These are phyloP conservation scores for Scolecobasidium constrictum DNA, from an alignment of 2,329 filamentous ascomycete genomes.

Conservation along the genomic window DNA sequence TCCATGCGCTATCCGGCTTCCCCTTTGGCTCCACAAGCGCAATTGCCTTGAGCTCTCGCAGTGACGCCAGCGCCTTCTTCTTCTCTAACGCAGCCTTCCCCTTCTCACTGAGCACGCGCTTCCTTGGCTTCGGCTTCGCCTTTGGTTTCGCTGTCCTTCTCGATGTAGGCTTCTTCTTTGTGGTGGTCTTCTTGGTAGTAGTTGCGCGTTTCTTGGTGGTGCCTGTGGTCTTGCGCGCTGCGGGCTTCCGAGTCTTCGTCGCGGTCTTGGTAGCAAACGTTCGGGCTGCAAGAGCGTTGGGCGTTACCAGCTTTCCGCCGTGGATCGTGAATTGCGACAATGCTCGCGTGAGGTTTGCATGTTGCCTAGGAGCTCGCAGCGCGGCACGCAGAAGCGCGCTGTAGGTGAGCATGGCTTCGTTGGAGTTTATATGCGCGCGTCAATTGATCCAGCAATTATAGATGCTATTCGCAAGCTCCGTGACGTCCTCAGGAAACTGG, in stretches of 20 bases:
- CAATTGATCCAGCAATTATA: too few relatives aligned
- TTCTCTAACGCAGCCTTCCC: conserved; percentile 15
- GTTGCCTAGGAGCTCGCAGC: too few relatives aligned
- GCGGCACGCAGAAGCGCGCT: too few relatives aligned
- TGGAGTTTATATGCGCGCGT: too few relatives aligned
- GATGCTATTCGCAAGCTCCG: too few relatives aligned
- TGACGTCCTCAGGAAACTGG: too few relatives aligned
- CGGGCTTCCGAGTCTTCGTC: conserved; percentile 9
- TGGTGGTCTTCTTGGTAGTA: conserved; percentile 12
- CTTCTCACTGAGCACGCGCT: conserved; percentile 15
- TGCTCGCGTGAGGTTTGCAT: too few relatives aligned
- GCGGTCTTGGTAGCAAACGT: conserved; percentile 14
- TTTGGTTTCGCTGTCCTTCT: conserved; percentile 10
- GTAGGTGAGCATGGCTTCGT: too few relatives aligned
- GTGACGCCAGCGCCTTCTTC: conserved; percentile 13
- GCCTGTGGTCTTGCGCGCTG: conserved; percentile 16
- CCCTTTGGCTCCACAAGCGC: conserved; percentile 24
- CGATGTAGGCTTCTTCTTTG: conserved; percentile 15
- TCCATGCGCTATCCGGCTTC: conserved; percentile 14
- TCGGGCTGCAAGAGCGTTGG: too few relatives aligned
- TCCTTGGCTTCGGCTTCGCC: conserved; percentile 10
- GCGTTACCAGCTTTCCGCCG: too few relatives aligned
- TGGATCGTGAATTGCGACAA: too few relatives aligned
- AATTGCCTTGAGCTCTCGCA: conserved; percentile 23
- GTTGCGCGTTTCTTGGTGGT: conserved; percentile 12